A percentile compares a stretch with the other conserved stretches of the same genome.
Evolutionary conservation across 495 filamentous ascomycete species (phyloP).

Genomic region (Penicillium arizonense): DNA sequence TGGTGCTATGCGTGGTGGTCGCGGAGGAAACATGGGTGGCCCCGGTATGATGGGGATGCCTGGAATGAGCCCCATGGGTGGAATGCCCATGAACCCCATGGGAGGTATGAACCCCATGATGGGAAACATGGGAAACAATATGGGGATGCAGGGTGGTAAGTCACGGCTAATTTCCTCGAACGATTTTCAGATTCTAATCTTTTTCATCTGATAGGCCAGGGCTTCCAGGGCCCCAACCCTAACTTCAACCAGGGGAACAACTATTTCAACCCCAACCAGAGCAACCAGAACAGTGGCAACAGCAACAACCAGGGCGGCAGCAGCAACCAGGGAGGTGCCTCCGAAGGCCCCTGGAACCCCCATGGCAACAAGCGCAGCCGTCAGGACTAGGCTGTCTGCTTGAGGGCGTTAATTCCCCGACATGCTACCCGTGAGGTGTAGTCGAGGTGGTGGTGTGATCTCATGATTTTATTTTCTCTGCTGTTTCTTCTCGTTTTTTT

Average conservation of each 20-base stretch:
- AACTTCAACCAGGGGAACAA: conserved; percentile 63
- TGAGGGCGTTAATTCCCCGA: too few species aligned
- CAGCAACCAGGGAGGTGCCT: conserved; percentile 60
- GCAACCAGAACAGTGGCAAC: too few species aligned
- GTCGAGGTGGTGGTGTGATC: too few species aligned
- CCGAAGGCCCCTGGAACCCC: conserved; percentile 72
- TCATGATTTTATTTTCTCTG: too few species aligned
- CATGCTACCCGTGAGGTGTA: too few species aligned
- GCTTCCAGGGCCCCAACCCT: conserved; percentile 65
- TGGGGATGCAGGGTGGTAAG: conserved; percentile 57
- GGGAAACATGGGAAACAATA: conserved; percentile 55
- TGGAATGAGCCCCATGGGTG: conserved; percentile 50
- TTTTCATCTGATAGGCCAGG: conserved; percentile 31
- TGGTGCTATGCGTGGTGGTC: conserved; percentile 68
- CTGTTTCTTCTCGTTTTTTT: too few species aligned
- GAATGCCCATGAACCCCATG: conserved; percentile 53
- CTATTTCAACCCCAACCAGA: too few species aligned
- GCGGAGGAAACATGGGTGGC: conserved; percentile 58
- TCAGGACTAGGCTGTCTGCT: conserved; percentile 52
- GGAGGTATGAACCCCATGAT: conserved; percentile 49
- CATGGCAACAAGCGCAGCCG: conserved; percentile 80
- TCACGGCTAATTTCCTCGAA: too few species aligned
- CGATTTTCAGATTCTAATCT: neutral
- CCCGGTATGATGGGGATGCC: conserved; percentile 55
- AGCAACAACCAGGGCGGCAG: conserved; percentile 52